Base-by-base conservation (phyloP, 169 alveolate genomes). In the Plasmodium billcollinsi region DNA sequence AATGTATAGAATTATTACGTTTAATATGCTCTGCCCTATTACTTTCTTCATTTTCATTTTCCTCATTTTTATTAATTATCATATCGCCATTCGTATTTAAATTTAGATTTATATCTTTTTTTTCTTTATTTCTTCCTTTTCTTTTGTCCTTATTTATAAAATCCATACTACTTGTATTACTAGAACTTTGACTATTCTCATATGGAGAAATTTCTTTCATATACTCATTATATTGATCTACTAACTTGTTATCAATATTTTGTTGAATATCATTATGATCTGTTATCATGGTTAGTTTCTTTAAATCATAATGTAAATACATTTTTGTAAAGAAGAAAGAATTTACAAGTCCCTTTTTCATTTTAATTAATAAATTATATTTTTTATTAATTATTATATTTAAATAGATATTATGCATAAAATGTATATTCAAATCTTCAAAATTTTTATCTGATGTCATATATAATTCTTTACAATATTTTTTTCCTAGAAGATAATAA, bases 301-400 rank as follows among this genome's bases (percentile, higher is more conserved):
- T 47, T 43, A 78, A 47, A 66, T 78, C 70, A 4, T 7, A 49
- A 49, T 24, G 47, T 20, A 78, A 65, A 24, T 78, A 20, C 2
- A 70, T 63, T 8, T 78, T 78, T 21, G 89, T 78, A 78, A 78
- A 78, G 24, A 78, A 78, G 67, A 78, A 78, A 26, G 89, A 78
- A 78, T 78, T 78, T 71, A 52, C 49, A 15, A 56, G 21, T 0
- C 65, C 24, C 8, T 66, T 78, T 33, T 66, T 65, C 14, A 78
- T 2, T 1, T 76, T n/a, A 21, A 67, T n/a, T 14, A 78, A 24
- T 14, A 78, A 50, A n/a, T 67, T 50, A 59, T 78, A 78, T 14
- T 63, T 78, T 20, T 78, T 78, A 50, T 78, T 78, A 26, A 78
- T 50, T 4, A 63, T 59, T 5, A 78, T 26, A 33, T 78, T 78